phyloP scores from a whole-genome alignment of 1,284 basidiomycete species.

The Microstroma glucosiphilum region DNA sequence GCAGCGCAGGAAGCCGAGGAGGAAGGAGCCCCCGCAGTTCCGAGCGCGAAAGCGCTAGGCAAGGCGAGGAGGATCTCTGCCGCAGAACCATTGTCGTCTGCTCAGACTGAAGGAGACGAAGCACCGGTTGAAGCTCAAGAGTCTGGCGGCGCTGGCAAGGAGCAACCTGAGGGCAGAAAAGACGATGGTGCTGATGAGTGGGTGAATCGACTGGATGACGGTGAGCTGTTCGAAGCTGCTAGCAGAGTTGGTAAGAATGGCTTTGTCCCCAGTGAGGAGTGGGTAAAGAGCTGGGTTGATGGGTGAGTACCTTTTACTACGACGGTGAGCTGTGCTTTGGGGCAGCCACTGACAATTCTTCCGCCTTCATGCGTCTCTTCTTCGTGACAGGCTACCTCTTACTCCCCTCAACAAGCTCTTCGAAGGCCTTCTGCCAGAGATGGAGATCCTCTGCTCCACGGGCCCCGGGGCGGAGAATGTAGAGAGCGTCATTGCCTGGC shows the following conservation, averaged over 20 bases:
- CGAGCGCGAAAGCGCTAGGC: constrained; percentile 7
- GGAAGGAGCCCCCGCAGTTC: constrained; percentile 8
- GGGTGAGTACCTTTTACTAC: constrained; percentile 8
- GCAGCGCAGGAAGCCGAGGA: constrained; percentile 21
- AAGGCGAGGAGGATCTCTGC: not conserved
- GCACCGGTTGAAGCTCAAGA: not conserved
- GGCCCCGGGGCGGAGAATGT: constrained; percentile 14
- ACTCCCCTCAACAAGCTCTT: constrained; percentile 24
- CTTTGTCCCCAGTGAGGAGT: constrained; percentile 38
- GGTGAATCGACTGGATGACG: constrained; percentile 18
- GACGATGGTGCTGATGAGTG: constrained; percentile 16
- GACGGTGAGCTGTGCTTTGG: no score
- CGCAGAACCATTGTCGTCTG: not conserved
- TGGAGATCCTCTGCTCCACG: constrained; percentile 32
- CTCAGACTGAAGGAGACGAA: not conserved
- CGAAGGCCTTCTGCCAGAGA: constrained; percentile 25
- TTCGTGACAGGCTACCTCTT: constrained; percentile 19
- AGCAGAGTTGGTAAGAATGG: constrained; percentile 34
- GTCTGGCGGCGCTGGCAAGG: not conserved
- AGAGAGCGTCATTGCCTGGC: constrained; percentile 32
- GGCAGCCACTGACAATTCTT: not conserved
- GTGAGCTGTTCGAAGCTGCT: constrained; percentile 19
- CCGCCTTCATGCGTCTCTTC: not conserved
- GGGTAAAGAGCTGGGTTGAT: constrained; percentile 39
- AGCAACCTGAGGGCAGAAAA: not conserved